Evolutionary conservation across 2,329 filamentous ascomycete species (phyloP), one percentile per base, ranked within the genome.

Genomic region (Tolypocladium paradoxum): DNA sequence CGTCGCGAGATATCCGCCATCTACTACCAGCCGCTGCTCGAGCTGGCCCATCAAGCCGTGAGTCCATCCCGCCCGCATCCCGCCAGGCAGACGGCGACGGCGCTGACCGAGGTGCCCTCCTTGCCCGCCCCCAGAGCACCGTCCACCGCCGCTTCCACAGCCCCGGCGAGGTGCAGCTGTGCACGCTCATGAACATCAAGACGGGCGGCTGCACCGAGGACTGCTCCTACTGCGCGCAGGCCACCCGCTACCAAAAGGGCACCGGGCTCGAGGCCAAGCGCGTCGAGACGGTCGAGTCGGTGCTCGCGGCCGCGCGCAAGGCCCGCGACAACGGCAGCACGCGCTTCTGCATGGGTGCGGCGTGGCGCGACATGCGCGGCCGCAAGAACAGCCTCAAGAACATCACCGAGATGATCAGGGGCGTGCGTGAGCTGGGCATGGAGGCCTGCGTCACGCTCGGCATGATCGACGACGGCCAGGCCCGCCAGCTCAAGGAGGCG

Each of bases 111-210:
- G 46, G 9, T 24, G 38, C 43, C 16, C n/a, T n/a, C n/a, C n/a
- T n/a, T n/a, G n/a, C n/a, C n/a, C n/a, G n/a, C n/a, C 27, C 2
- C 43, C 48, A 93, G 89, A 83, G 82, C 59, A 80, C 78, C 36
- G 74, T 95, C 54, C 90, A 96, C 70, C 84, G 89, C 47, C 85
- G 86, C 61, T 95, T 95, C 74, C 90, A 95, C 72, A 81, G 88
- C 64, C 88, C 90, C 7, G 77, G 84, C 48, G 84, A 88, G 31
- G 88, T 96, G 57, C 90, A 96, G 70, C 86, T 95, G 71, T 96
- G 90, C 74, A 96, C 90, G 0, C 77, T 96, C 54, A 95, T 95
- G 88, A 95, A 95, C 76, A 96, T 96, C 76, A 96, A 96, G 68
- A 95, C 89, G 9, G 90, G 90, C 52, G 90, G 90, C 48, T 96